Percentiles rank a stretch among this genome's conserved stretches.
phyloP scores from a whole-genome alignment of 139 green algal species.

The Tetradesmus lagerheimii region DNA sequence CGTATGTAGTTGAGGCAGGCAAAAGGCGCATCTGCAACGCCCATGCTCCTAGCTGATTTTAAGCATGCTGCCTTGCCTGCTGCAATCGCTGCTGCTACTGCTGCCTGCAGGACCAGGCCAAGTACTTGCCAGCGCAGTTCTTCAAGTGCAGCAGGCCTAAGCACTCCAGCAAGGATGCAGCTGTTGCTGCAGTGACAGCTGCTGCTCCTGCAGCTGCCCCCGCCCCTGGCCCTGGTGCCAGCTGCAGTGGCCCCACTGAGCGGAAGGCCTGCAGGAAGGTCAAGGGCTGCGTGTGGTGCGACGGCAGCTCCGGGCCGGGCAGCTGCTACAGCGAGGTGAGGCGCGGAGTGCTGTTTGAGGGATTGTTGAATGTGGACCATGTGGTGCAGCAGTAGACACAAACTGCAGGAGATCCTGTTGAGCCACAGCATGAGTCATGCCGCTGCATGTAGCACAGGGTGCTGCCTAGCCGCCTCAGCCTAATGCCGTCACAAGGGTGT shows the following conservation, averaged over 20 bases:
- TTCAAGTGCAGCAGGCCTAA: conserved; percentile 15
- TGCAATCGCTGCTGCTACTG: background rate
- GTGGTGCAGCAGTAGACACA: too few relatives aligned
- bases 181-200: background rate
- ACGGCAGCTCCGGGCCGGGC: background rate
- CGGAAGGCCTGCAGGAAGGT: conserved; percentile 4
- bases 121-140: background rate
- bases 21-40: too few relatives aligned
- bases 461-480: too few relatives aligned
- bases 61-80: too few relatives aligned
- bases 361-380: too few relatives aligned
- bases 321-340: conserved; percentile 9
- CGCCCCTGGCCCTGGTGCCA: background rate
- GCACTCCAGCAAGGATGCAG: background rate
- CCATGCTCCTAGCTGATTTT: too few relatives aligned
- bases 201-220: too few relatives aligned
- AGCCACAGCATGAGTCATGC: too few relatives aligned
- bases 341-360: background rate
- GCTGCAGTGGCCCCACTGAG: conserved; percentile 5
- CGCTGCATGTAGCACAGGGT: too few relatives aligned
- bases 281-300: background rate
- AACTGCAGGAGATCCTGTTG: too few relatives aligned
- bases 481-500: too few relatives aligned
- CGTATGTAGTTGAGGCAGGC: too few relatives aligned
- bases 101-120: conserved; percentile 11